phyloP scores from a whole-genome alignment of 441 rosid species.

The Bocquillonia castaneifolia region DNA sequence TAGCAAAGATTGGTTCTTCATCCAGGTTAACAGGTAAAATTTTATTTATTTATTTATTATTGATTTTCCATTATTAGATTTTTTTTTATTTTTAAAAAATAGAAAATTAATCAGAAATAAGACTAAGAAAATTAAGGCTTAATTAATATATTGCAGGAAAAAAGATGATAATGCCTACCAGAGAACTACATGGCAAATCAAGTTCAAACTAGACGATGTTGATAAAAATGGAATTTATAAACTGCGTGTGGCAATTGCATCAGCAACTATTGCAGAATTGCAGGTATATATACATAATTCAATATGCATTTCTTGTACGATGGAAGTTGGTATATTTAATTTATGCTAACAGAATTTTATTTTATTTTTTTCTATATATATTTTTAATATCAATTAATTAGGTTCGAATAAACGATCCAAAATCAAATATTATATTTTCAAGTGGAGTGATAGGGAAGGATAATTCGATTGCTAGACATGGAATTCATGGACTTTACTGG shows the following conservation, averaged over 20 bases:
- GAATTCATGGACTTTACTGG: slow-evolving; percentile 82
- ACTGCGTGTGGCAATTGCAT: slow-evolving; percentile 38
- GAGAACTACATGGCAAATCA: slow-evolving; percentile 67
- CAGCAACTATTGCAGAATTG: slow-evolving; percentile 18
- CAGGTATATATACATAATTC: background rate
- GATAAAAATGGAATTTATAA: slow-evolving; percentile 37
- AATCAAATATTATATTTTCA: slow-evolving; percentile 44
- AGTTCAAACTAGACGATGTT: slow-evolving; percentile 39
- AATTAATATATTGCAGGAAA: slow-evolving; percentile 12
- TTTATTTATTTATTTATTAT: too few relatives aligned
- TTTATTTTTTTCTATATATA: background rate
- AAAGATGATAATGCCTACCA: slow-evolving; percentile 23
- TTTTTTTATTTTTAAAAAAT: too few relatives aligned
- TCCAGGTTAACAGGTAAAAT: slow-evolving; percentile 53
- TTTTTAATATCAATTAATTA: slow-evolving; percentile 11
- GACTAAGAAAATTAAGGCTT: too few relatives aligned
- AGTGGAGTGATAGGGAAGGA: slow-evolving; percentile 79
- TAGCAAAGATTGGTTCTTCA: slow-evolving; percentile 49
- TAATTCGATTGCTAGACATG: slow-evolving; percentile 86
- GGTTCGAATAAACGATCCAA: slow-evolving; percentile 59
- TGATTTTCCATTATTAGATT: too few relatives aligned
- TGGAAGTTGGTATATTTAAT: background rate
- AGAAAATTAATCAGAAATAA: too few relatives aligned
- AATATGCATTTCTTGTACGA: background rate
- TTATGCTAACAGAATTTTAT: background rate